Conservation (phyloP, 1,139 yeast genomes). For the Taphrina flavorubra region DNA sequence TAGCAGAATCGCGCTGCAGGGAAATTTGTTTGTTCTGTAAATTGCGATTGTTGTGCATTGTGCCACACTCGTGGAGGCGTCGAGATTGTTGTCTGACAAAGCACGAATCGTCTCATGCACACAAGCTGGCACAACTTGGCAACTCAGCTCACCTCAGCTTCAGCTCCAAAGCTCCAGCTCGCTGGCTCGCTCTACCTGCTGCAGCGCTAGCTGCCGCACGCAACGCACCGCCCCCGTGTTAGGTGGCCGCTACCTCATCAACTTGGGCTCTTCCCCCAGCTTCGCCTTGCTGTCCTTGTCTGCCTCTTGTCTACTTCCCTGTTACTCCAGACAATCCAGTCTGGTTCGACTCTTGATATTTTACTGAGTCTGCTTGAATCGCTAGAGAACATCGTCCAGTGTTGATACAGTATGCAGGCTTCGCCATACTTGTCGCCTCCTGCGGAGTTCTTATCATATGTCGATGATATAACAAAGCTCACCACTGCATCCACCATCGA, state of each 20-base stretch:
- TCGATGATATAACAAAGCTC: background rate
- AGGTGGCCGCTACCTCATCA: background rate
- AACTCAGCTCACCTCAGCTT: too few relatives aligned
- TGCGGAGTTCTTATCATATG: constrained; percentile 11
- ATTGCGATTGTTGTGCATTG: background rate
- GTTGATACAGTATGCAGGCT: background rate
- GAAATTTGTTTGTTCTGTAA: too few relatives aligned
- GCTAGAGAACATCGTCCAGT: background rate
- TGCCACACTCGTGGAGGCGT: background rate
- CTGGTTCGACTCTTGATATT: background rate
- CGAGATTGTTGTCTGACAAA: constrained; percentile 3
- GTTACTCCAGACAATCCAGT: too few relatives aligned
- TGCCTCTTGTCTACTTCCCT: background rate
- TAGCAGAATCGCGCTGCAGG: too few relatives aligned
- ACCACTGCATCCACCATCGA: constrained; percentile 9
- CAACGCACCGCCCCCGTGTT: background rate
- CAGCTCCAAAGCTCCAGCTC: background rate
- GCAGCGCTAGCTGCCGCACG: constrained; percentile 1
- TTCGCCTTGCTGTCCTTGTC: background rate
- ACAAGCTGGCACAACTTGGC: too few relatives aligned
- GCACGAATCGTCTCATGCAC: constrained; percentile 11
- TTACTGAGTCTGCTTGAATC: background rate
- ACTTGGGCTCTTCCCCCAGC: too few relatives aligned
- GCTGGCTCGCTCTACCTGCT: background rate
- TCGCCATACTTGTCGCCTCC: constrained; percentile 27